A percentile compares a stretch with the other conserved stretches of the same genome.
Conservation (phyloP, 768 basidiomycete species). For the Phanerochaete sordida region DNA sequence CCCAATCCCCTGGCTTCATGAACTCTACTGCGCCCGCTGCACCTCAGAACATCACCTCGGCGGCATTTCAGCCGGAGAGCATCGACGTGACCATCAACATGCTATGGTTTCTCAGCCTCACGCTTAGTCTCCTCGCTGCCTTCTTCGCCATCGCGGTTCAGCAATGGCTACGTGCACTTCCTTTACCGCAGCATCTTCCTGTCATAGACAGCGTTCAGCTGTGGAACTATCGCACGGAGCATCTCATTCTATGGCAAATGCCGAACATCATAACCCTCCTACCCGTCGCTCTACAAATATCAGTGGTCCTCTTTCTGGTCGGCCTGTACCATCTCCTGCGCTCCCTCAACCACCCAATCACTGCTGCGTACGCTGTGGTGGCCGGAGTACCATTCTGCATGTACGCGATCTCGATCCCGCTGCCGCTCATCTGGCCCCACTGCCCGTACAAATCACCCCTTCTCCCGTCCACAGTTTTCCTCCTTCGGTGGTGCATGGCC, state of each 20-base stretch:
- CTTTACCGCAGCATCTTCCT: neutral
- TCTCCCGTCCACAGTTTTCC: neutral
- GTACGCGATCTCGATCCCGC: neutral
- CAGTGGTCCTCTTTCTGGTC: slow-evolving; percentile 8
- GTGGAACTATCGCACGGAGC: neutral
- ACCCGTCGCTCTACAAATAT: slow-evolving; percentile 10
- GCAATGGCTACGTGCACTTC: slow-evolving; percentile 23
- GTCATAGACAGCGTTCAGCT: slow-evolving; percentile 1
- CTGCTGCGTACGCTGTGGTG: neutral
- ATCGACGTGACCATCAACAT: slow-evolving; percentile 18
- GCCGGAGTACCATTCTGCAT: slow-evolving; percentile 1
- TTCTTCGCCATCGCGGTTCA: slow-evolving; percentile 25
- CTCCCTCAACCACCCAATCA: neutral
- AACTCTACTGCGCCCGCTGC: slow-evolving; percentile 9
- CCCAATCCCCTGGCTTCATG: neutral
- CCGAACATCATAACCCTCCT: slow-evolving; percentile 6
- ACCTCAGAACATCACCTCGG: neutral
- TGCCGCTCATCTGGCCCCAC: neutral
- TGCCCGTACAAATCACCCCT: slow-evolving; percentile 13
- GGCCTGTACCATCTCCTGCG: slow-evolving; percentile 10
- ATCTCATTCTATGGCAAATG: slow-evolving; percentile 2
- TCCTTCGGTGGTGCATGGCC: neutral
- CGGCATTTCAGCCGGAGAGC: neutral
- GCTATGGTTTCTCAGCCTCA: slow-evolving; percentile 24
- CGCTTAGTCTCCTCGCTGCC: slow-evolving; percentile 21